Evolutionary conservation across 257 asterid genomes (phyloP).

Genomic region (Nicotiana paniculata): DNA sequence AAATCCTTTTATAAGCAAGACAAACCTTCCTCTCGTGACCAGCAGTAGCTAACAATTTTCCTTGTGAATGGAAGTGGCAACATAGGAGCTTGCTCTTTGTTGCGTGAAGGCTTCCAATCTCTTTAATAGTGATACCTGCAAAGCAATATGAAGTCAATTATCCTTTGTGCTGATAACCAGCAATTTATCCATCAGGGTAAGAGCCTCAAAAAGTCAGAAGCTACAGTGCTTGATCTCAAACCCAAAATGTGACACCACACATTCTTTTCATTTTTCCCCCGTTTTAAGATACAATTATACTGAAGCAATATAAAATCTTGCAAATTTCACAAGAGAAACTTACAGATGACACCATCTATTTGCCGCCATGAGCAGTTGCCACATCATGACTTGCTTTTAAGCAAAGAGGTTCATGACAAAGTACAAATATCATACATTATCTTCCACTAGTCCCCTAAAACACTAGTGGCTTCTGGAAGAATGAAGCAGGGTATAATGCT

Average conservation of each 20-base stretch:
- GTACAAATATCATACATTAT: not conserved
- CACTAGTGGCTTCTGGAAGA: not conserved
- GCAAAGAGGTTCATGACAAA: not conserved
- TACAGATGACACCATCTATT: not conserved
- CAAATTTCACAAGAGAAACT: not conserved
- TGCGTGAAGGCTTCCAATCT: constrained; percentile 17
- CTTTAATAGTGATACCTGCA: constrained; percentile 31
- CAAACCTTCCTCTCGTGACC: constrained; percentile 50
- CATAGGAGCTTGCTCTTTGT: constrained; percentile 33
- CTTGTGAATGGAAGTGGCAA: constrained; percentile 39
- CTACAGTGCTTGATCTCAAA: not conserved
- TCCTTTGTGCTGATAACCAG: not conserved
- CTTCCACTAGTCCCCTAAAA: not conserved
- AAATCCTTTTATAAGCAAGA: not conserved
- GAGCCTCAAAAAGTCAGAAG: not conserved
- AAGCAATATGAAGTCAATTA: not conserved
- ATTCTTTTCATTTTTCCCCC: not conserved
- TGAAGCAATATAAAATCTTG: not conserved
- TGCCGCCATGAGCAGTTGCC: not conserved
- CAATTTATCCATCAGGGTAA: not conserved
- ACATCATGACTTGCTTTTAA: not conserved
- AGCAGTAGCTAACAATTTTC: constrained; percentile 41
- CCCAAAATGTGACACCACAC: not conserved
- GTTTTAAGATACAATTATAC: not conserved
- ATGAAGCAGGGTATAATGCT: constrained; percentile 1